Evolutionary conservation across 192 early-diverging fungal species (phyloP), one percentile per base, ranked within the genome.

Genomic region (Coemansia furcata): DNA sequence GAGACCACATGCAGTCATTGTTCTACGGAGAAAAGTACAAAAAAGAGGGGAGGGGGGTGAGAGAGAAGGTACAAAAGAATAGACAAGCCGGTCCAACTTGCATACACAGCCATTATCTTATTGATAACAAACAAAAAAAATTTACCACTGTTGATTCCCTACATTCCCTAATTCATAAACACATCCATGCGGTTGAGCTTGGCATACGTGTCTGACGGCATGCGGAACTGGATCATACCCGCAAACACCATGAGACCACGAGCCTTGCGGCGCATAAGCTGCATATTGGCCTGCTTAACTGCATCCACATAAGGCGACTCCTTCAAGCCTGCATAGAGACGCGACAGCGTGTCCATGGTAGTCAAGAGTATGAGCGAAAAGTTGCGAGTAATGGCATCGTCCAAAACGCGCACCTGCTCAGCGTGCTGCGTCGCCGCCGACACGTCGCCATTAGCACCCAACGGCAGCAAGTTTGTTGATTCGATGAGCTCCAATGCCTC

Each of bases 201-300:
- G 8, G 87, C 86, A 73, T 91, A 89, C 0, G 89, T 90, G 50
- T 95, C 94, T 1, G 86, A 80, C 15, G 95, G 91, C 75, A 97
- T 91, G 12, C 91, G 78, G 82, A 93, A 94, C 81, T 92, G 91
- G 59, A 97, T 87, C 68, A 87, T 87, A 8, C 95, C 93, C 1
- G 90, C 90, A 88, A 93, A 94, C 62, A 91, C 85, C 79, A 92
- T 87, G 30, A 97, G 42, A 0, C 87, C 81, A 46, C 89, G 84
- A n/a, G 88, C 88, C 54, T 85, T 84, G 30, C 84, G 79, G 59
- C 86, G 86, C 50, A 91, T 67, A 49, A 85, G 80, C 47, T 71
- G 66, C 66, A 88, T 68, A 30, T 84, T 74, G 30, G 83, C 76
- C 30, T 85, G 82, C 66, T 78, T 81, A 43, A 73, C 68, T 6